These are phyloP conservation scores for Solanum chilense DNA, from an alignment of 257 asterid genomes.

Conservation along the genomic window DNA sequence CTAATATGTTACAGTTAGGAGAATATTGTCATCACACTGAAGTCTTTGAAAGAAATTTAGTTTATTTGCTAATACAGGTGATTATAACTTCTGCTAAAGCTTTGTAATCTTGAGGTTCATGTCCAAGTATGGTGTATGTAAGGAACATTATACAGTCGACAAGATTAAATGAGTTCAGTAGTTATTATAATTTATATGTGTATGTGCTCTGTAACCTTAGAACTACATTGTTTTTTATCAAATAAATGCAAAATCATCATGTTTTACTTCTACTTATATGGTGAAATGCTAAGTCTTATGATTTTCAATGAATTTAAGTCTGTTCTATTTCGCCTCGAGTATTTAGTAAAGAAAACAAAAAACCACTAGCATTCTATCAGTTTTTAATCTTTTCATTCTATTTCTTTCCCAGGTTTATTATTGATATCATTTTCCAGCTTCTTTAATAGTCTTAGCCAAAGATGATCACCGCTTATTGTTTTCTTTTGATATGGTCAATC, in stretches of 20 bases:
- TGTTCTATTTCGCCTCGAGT: neutral
- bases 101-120: neutral
- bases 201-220: neutral
- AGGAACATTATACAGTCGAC: neutral
- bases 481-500: neutral
- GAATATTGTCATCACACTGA: neutral
- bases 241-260: neutral
- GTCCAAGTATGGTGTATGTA: neutral
- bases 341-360: neutral
- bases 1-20: neutral
- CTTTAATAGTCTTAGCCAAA: neutral
- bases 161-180: neutral
- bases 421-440: neutral
- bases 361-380: neutral
- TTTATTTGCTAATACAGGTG: neutral
- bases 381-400: neutral
- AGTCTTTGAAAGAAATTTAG: neutral
- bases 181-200: neutral
- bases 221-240: neutral
- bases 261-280: neutral
- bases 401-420: neutral
- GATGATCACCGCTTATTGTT: neutral
- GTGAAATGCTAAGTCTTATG: neutral
- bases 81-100: neutral
- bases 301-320: neutral